A percentile compares a stretch with the other conserved stretches of the same genome.
These are phyloP conservation scores for Anisogramma anomala DNA, from an alignment of 2,329 filamentous ascomycete genomes.

Conservation along the genomic window DNA sequence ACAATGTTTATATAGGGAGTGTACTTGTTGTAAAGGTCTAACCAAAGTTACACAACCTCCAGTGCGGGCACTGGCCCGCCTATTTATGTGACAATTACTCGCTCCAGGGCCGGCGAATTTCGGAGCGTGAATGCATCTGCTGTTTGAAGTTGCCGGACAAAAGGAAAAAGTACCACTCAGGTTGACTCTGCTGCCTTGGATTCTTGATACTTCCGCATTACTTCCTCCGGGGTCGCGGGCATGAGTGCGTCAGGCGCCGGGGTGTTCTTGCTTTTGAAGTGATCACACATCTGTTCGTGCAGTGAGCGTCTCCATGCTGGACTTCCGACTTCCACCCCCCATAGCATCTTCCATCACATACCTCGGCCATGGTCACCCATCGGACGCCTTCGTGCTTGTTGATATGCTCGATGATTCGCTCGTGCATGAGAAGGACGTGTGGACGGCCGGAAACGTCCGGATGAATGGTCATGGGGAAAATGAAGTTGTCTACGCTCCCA, in stretches of 20 bases:
- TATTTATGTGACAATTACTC: no score
- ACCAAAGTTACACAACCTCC: no score
- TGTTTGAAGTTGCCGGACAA: no score
- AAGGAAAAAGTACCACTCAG: no score
- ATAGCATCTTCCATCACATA: background rate
- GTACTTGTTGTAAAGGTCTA: no score
- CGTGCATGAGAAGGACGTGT: constrained; percentile 63
- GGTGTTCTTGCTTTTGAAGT: constrained; percentile 14
- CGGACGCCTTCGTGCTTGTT: constrained; percentile 14
- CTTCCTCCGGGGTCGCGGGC: constrained; percentile 10
- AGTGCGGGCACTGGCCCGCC: no score
- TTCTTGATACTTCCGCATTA: constrained; percentile 9
- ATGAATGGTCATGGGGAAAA: constrained; percentile 67
- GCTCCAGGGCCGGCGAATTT: no score
- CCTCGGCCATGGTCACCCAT: constrained; percentile 14
- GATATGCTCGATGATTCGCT: constrained; percentile 31
- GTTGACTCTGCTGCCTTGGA: no score
- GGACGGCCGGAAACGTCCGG: constrained; percentile 62
- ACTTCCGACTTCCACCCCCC: background rate
- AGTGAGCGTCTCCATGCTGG: background rate
- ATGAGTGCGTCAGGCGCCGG: constrained; percentile 9
- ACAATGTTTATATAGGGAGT: no score
- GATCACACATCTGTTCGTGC: constrained; percentile 9
- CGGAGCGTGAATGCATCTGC: no score
- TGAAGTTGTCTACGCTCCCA: constrained; percentile 43